These are phyloP conservation scores for Wickerhamomyces mucosus DNA, from an alignment of 805 yeast genomes.

Conservation along the genomic window DNA sequence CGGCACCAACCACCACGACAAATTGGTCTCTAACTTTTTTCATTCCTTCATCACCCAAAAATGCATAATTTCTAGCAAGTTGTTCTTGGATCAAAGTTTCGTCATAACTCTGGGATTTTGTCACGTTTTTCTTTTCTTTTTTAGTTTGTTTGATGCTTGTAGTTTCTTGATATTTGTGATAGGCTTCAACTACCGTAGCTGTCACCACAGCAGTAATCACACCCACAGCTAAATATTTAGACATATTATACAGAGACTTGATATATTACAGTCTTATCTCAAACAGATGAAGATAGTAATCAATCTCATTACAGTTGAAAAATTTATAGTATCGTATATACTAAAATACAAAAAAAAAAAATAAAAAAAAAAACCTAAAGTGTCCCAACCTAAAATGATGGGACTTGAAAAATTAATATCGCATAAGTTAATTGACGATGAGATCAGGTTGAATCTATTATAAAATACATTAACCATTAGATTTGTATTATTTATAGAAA, in stretches of 20 bases:
- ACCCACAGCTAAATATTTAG: conserved; percentile 20
- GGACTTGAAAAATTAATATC: no score
- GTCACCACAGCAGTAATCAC: conserved; percentile 23
- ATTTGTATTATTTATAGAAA: no score
- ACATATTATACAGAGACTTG: not conserved
- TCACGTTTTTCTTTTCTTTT: conserved; percentile 4
- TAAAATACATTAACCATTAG: no score
- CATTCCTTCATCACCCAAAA: conserved; percentile 82
- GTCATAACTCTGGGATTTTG: conserved; percentile 24
- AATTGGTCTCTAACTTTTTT: conserved; percentile 56
- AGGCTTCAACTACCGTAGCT: conserved; percentile 21
- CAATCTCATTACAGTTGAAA: no score
- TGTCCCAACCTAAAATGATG: no score
- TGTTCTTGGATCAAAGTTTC: conserved; percentile 84
- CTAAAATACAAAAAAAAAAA: no score
- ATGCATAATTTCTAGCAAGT: conserved; percentile 87
- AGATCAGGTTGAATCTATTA: no score
- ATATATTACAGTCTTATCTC: no score
- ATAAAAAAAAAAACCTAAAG: no score
- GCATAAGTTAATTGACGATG: no score
- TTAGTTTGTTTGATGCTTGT: not conserved
- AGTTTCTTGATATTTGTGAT: conserved; percentile 12
- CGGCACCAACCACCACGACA: conserved; percentile 84
- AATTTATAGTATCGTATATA: no score
- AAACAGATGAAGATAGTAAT: no score